These are phyloP conservation scores for Erodium chrysanthum DNA, from an alignment of 441 rosid genomes.

Conservation along the genomic window DNA sequence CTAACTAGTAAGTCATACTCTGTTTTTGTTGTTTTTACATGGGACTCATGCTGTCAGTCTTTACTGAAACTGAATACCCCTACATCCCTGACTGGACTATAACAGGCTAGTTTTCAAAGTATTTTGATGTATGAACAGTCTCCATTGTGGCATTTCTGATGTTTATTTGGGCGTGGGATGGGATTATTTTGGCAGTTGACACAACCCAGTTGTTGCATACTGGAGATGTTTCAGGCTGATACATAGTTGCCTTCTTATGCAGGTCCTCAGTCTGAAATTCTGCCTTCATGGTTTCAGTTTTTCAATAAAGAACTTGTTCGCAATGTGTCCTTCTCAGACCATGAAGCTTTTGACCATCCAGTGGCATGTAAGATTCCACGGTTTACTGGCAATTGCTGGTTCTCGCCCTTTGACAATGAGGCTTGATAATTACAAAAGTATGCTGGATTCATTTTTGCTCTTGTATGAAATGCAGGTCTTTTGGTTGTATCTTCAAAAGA, in stretches of 20 bases:
- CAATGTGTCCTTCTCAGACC: conserved; percentile 75
- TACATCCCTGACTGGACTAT: not conserved
- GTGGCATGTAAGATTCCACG: conserved; percentile 73
- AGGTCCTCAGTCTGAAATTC: conserved; percentile 66
- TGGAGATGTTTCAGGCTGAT: conserved; percentile 18
- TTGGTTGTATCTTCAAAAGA: conserved; percentile 88
- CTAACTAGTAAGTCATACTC: conserved; percentile 47
- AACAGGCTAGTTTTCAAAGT: not conserved
- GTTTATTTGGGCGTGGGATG: not conserved
- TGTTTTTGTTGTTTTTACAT: not conserved
- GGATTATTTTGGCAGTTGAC: not conserved
- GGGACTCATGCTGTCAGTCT: not conserved
- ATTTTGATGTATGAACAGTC: not conserved
- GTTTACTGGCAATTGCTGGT: conserved; percentile 17
- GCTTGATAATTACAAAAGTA: conserved; percentile 4
- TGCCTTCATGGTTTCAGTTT: conserved; percentile 81
- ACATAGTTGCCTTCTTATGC: conserved; percentile 24
- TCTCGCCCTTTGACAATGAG: conserved; percentile 9
- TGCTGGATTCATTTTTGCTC: not conserved
- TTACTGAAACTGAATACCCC: not conserved
- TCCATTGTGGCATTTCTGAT: not conserved
- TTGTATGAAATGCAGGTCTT: conserved; percentile 55
- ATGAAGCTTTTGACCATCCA: conserved; percentile 97
- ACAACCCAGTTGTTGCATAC: conserved; percentile 1
- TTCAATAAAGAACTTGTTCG: conserved; percentile 72